phyloP scores from a whole-genome alignment of 2,329 filamentous ascomycete genomes.

The Metarhizium guizhouense region DNA sequence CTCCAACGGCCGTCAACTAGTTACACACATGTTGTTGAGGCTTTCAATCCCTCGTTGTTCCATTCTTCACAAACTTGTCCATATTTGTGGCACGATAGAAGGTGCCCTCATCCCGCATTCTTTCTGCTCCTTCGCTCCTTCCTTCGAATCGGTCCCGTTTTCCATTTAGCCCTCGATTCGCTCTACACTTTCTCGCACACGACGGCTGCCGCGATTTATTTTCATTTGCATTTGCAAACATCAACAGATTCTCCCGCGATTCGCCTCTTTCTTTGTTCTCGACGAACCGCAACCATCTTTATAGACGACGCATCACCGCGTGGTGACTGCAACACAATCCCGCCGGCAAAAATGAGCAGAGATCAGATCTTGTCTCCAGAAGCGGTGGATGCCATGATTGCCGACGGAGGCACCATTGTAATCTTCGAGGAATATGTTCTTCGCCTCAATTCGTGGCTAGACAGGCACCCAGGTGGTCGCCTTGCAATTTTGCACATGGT shows the following conservation, averaged over 20 bases:
- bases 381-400: constrained; percentile 43
- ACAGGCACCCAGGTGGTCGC: constrained; percentile 48
- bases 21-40: no score
- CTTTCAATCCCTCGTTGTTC: no score
- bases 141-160: neutral
- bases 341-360: constrained; percentile 23
- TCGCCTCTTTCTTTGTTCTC: neutral
- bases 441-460: constrained; percentile 48
- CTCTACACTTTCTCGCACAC: neutral
- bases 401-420: constrained; percentile 45
- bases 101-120: neutral
- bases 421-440: constrained; percentile 47
- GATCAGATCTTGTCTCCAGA: constrained; percentile 33
- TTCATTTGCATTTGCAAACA: no score
- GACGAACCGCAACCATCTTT: neutral
- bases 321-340: neutral
- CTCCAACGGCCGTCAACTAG: no score
- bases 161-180: neutral
- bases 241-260: no score
- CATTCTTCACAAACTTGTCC: no score
- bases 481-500: constrained; percentile 50
- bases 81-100: neutral
- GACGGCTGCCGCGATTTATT: neutral
- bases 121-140: neutral
- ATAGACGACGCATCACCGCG: neutral